Evolutionary conservation across 202 grass and related monocot species (phyloP).

Genomic region (Carex arenaria): DNA sequence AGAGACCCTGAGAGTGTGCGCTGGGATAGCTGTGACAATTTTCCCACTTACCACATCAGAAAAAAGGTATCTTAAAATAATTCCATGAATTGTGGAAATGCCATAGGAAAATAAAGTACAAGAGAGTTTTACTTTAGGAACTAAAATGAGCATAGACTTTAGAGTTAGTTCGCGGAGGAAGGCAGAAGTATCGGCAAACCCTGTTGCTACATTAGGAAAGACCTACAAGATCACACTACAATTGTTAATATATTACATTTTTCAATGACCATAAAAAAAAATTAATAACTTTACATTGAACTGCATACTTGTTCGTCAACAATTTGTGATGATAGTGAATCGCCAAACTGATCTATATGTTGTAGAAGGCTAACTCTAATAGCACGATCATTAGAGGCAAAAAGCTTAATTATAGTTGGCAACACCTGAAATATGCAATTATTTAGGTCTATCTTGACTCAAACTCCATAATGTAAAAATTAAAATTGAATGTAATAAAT

Average conservation of each 20-base stretch:
- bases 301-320: conserved; percentile 91
- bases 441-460: not conserved
- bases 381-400: conserved; percentile 90
- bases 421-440: conserved; percentile 56
- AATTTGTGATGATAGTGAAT: conserved; percentile 82
- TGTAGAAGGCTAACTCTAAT: conserved; percentile 97
- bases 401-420: conserved; percentile 98
- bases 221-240: conserved; percentile 48
- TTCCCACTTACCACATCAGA: conserved; percentile 11
- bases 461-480: not conserved
- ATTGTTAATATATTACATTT: not conserved
- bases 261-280: conserved; percentile 12
- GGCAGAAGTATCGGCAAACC: conserved; percentile 86
- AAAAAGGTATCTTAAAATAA: conserved; percentile 1
- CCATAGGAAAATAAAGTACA: conserved; percentile 1
- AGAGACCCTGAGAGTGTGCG: conserved; percentile 95
- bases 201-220: conserved; percentile 93
- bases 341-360: conserved; percentile 98
- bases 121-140: conserved; percentile 68
- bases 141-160: conserved; percentile 96
- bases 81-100: not conserved
- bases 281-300: not conserved
- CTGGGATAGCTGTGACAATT: conserved; percentile 81
- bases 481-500: not conserved
- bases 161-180: conserved; percentile 92